Conservation (phyloP, 1,284 basidiomycete species). For the Irpex sp. region DNA sequence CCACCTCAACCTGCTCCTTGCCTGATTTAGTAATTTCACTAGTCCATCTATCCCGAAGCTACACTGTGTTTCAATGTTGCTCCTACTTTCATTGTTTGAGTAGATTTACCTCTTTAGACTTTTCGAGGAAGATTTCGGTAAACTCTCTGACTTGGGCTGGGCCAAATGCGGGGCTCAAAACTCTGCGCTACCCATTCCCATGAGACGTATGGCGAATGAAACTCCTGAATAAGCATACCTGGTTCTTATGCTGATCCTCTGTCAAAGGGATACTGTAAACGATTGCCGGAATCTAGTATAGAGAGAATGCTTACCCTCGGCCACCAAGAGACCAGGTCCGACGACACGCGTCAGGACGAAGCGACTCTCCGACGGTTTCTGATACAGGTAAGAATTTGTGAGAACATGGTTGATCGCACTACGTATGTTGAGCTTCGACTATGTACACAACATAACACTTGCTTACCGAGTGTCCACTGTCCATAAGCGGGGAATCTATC, state of each 20-base stretch:
- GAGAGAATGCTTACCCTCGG: constrained; percentile 41
- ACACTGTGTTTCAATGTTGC: not conserved
- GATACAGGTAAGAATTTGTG: constrained; percentile 52
- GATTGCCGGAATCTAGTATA: not conserved
- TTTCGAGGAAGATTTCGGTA: constrained; percentile 40
- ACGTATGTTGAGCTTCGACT: not conserved
- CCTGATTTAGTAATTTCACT: constrained; percentile 15
- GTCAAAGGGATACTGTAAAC: constrained; percentile 1
- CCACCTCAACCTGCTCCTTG: constrained; percentile 33
- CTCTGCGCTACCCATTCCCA: constrained; percentile 29
- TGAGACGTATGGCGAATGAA: not conserved
- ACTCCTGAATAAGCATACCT: constrained; percentile 38
- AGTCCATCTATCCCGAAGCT: constrained; percentile 39
- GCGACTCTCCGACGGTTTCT: constrained; percentile 49
- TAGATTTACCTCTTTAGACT: constrained; percentile 33
- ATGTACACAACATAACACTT: too few relatives aligned
- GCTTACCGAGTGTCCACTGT: constrained; percentile 8
- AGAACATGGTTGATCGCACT: constrained; percentile 61
- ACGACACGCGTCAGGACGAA: constrained; percentile 47
- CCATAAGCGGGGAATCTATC: constrained; percentile 9
- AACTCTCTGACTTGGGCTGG: constrained; percentile 39
- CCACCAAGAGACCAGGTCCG: constrained; percentile 56
- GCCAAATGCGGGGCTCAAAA: constrained; percentile 46
- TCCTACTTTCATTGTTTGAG: not conserved
- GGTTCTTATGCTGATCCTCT: constrained; percentile 53